A percentile compares a stretch with the other conserved stretches of the same genome.
phyloP scores from a whole-genome alignment of 129 eudicot genomes.

The Artemisia annua region DNA sequence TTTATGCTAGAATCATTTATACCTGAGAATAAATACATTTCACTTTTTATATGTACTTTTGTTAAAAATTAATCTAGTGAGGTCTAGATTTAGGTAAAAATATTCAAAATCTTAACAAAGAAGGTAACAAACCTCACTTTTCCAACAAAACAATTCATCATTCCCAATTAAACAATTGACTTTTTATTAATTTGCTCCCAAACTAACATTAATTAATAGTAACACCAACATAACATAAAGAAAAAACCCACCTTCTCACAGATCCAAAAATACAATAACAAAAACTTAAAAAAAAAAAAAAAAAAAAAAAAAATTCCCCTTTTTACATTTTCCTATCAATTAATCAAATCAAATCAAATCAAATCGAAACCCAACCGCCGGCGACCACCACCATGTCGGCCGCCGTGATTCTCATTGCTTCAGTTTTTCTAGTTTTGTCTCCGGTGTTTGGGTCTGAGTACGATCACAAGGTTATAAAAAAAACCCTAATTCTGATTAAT shows the following conservation, averaged over 20 bases:
- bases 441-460: conserved; percentile 75
- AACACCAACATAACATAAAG: too few relatives aligned
- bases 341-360: conserved; percentile 12
- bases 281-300: conserved; percentile 13
- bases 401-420: conserved; percentile 25
- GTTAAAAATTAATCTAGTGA: too few relatives aligned
- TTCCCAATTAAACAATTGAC: neutral
- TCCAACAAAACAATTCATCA: neutral
- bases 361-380: conserved; percentile 54
- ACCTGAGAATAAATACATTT: too few relatives aligned
- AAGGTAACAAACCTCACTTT: conserved; percentile 24
- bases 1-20: too few relatives aligned
- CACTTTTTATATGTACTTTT: too few relatives aligned
- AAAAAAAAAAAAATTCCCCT: conserved; percentile 18
- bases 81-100: neutral
- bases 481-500: conserved; percentile 26
- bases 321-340: conserved; percentile 21
- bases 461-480: conserved; percentile 71
- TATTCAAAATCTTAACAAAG: conserved; percentile 3
- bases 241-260: conserved; percentile 3
- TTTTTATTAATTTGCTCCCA: too few relatives aligned
- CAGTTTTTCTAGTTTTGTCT: conserved; percentile 31
- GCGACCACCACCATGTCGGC: conserved; percentile 59
- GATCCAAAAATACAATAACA: conserved; percentile 12
- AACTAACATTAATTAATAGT: too few relatives aligned